Conservation (phyloP, 768 basidiomycete species). For the Phaffia tasmanica region DNA sequence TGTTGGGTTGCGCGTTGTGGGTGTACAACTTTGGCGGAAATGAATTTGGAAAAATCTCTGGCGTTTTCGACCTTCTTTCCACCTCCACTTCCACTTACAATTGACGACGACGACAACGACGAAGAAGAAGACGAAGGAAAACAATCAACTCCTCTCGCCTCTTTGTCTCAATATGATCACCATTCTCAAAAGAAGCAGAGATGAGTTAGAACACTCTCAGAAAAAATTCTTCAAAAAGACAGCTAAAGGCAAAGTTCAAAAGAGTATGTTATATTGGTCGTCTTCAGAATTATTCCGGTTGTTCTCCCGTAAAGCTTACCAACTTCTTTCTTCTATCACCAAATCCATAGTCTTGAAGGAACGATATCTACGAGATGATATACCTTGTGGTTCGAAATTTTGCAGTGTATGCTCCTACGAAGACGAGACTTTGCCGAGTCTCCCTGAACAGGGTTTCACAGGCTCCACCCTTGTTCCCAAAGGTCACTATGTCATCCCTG, state of each 20-base stretch:
- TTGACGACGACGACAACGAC: background rate
- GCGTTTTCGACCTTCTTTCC: background rate
- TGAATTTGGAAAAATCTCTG: constrained; percentile 4
- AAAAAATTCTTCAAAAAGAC: constrained; percentile 96
- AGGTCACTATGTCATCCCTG: constrained; percentile 69
- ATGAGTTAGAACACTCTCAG: constrained; percentile 46
- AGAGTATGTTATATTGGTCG: constrained; percentile 47
- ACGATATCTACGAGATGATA: constrained; percentile 83
- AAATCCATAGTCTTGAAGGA: constrained; percentile 63
- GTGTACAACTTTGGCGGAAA: background rate
- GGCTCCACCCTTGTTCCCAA: constrained; percentile 24
- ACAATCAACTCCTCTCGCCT: no score
- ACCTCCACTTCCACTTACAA: background rate
- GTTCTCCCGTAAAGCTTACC: background rate
- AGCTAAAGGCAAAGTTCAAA: constrained; percentile 80
- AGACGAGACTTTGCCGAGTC: constrained; percentile 34
- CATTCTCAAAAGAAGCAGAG: constrained; percentile 37
- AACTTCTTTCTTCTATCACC: background rate
- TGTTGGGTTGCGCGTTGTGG: background rate
- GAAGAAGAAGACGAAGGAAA: constrained; percentile 4
- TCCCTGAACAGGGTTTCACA: constrained; percentile 52
- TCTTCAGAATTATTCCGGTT: background rate
- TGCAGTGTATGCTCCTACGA: constrained; percentile 53
- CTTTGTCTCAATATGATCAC: constrained; percentile 29
- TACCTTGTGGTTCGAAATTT: constrained; percentile 64